Base-by-base conservation (phyloP, 228 moss, liverwort and hornwort genomes). In the Sphagnum magellanicum region DNA sequence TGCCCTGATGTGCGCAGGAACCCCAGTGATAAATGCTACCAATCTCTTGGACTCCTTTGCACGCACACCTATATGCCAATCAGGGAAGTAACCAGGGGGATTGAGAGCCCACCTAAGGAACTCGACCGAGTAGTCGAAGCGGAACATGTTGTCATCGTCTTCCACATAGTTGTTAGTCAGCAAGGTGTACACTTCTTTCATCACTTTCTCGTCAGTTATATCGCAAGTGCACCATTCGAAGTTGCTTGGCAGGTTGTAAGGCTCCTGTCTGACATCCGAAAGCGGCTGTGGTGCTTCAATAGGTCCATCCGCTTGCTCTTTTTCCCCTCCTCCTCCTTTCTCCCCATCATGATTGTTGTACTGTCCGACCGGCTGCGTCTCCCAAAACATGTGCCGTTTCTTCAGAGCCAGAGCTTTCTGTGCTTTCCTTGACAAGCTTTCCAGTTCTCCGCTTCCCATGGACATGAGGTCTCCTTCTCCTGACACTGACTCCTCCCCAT, bases 201-300 rank as follows among this genome's bases (percentile, higher is more conserved):
- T 89, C 50, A 91, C 91, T 61, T 64, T 70, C 50, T 83, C 90
- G 70, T 83, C 75, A 10, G 74, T 79, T 62, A 97, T 89, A 66
- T 97, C 93, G 76, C 93, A 97, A 1, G 93, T 97, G 86, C 90
- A 91, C 93, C 96, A 97, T 67, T 93, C 93, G 73, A 91, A 97
- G n/a, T 80, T 91, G 70, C 85, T 91, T 59, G 96, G 96, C 67
- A 97, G 72, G 70, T 93, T 97, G 82, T 97, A 97, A 6, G 96
- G 91, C 68, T 93, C 96, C 79, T 84, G 84, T 10, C 91, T 82
- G 60, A 97, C 96, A 65, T 84, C 77, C 46, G 88, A 65, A 53
- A 90, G 73, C 6, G 91, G 80, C 60, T 90, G 79, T 14, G 91
- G 59, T 6, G 88, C 75, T 64, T 91, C 93, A 70, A 97, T 97